Conservation (phyloP, 2,329 filamentous ascomycete genomes). For the Apiospora pterosperma region DNA sequence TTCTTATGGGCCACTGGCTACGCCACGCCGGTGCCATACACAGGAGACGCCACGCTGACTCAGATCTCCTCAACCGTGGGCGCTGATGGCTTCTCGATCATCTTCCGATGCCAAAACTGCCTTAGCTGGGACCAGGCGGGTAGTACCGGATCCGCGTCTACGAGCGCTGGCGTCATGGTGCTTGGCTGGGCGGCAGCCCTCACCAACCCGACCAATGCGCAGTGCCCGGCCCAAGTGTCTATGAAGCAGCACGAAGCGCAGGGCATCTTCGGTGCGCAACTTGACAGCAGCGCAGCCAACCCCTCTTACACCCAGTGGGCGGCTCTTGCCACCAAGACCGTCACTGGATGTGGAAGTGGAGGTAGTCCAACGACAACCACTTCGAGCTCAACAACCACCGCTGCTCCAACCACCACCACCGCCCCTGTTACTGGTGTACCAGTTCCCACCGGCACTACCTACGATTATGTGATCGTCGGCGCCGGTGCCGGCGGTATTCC, state of each 20-base stretch:
- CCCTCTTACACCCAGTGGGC: constrained; percentile 41
- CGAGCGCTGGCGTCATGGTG: constrained; percentile 39
- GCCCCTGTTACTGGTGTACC: constrained; percentile 27
- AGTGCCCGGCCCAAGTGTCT: constrained; percentile 39
- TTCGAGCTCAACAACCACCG: constrained; percentile 10
- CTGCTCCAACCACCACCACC: constrained; percentile 18
- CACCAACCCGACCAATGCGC: constrained; percentile 36
- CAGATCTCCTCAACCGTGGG: constrained; percentile 57
- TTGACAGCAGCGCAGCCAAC: constrained; percentile 34
- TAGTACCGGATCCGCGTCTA: constrained; percentile 38
- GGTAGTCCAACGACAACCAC: constrained; percentile 21
- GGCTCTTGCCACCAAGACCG: constrained; percentile 38
- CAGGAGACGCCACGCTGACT: constrained; percentile 58
- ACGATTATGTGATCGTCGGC: constrained; percentile 61
- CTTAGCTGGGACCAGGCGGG: constrained; percentile 50
- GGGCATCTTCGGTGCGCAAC: constrained; percentile 47
- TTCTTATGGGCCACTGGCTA: constrained; percentile 59
- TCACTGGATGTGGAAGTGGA: constrained; percentile 28
- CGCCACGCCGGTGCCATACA: constrained; percentile 54
- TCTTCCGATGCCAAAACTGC: constrained; percentile 63
- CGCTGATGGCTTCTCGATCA: constrained; percentile 54
- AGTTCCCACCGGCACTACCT: constrained; percentile 31
- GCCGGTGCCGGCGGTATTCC: constrained; percentile 57
- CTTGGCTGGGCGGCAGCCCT: constrained; percentile 56
- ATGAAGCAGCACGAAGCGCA: constrained; percentile 55